Percentiles rank a stretch among this genome's conserved stretches.
These are phyloP conservation scores for Trametes elegans DNA, from an alignment of 768 basidiomycete species.

Conservation along the genomic window DNA sequence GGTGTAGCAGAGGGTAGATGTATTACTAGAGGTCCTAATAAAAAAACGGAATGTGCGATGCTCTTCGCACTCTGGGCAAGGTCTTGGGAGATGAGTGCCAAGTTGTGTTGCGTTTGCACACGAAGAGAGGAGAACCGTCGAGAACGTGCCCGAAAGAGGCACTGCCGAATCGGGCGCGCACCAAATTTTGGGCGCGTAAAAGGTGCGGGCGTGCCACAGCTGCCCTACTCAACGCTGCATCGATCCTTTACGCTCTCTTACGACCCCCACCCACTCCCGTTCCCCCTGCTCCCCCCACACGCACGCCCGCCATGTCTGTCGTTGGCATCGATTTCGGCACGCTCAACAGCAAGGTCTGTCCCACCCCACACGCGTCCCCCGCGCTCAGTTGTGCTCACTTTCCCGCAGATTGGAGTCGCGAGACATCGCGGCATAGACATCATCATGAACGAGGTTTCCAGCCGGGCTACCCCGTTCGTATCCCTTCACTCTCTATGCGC, in stretches of 20 bases:
- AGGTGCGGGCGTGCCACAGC: constrained; percentile 9
- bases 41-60: no score
- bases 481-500: background rate
- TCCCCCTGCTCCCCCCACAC: constrained; percentile 1
- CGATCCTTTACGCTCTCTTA: constrained; percentile 14
- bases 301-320: constrained; percentile 65
- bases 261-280: constrained; percentile 4
- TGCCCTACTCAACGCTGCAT: constrained; percentile 1
- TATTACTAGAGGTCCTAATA: no score
- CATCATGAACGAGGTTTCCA: constrained; percentile 96
- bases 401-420: constrained; percentile 84
- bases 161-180: constrained; percentile 14
- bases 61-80: no score
- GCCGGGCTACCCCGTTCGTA: constrained; percentile 92
- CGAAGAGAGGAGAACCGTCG: constrained; percentile 13
- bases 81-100: no score
- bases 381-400: constrained; percentile 5
- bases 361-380: background rate
- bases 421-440: constrained; percentile 97
- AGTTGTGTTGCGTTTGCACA: no score
- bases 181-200: constrained; percentile 35
- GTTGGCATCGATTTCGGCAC: constrained; percentile 95
- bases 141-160: constrained; percentile 19
- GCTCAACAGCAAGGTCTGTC: constrained; percentile 77
- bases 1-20: constrained; percentile 21